Percentiles rank a stretch among this genome's conserved stretches.
These are phyloP conservation scores for Fagus crenata DNA, from an alignment of 306 rosid genomes.

Conservation along the genomic window DNA sequence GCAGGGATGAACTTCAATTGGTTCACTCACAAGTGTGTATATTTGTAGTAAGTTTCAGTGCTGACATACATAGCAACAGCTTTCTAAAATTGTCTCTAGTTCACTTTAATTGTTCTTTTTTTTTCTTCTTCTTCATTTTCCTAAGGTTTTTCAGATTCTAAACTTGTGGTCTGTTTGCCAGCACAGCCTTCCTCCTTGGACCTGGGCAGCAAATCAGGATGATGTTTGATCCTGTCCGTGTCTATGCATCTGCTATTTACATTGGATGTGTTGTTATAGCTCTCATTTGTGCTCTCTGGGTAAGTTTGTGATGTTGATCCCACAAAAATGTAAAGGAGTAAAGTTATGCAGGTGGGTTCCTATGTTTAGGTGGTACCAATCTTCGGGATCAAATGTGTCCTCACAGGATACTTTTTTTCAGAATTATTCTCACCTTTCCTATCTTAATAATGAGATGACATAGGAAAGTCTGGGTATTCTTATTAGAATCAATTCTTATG, in stretches of 20 bases:
- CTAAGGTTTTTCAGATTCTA: constrained; percentile 17
- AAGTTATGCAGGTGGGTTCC: not conserved
- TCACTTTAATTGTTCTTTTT: constrained; percentile 1
- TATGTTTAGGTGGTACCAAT: not conserved
- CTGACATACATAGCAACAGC: not conserved
- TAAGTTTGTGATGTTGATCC: constrained; percentile 35
- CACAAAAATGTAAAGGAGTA: not conserved
- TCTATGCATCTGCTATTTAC: constrained; percentile 75
- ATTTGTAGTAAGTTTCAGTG: not conserved
- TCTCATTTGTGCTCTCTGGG: constrained; percentile 88
- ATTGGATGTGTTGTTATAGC: constrained; percentile 84
- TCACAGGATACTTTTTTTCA: not conserved
- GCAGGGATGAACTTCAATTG: not conserved
- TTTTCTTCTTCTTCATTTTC: not conserved
- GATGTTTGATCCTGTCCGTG: constrained; percentile 88
- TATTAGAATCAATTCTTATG: not conserved
- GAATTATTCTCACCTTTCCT: constrained; percentile 7
- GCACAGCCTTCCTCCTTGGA: constrained; percentile 95
- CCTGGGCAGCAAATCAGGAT: constrained; percentile 63
- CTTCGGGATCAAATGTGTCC: not conserved
- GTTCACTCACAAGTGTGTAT: not conserved
- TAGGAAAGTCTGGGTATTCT: constrained; percentile 7
- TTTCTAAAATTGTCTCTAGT: constrained; percentile 23
- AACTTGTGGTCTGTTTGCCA: constrained; percentile 53
- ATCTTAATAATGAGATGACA: constrained; percentile 1